These are phyloP conservation scores for Mycena galericulata DNA, from an alignment of 768 basidiomycete species.

Conservation along the genomic window DNA sequence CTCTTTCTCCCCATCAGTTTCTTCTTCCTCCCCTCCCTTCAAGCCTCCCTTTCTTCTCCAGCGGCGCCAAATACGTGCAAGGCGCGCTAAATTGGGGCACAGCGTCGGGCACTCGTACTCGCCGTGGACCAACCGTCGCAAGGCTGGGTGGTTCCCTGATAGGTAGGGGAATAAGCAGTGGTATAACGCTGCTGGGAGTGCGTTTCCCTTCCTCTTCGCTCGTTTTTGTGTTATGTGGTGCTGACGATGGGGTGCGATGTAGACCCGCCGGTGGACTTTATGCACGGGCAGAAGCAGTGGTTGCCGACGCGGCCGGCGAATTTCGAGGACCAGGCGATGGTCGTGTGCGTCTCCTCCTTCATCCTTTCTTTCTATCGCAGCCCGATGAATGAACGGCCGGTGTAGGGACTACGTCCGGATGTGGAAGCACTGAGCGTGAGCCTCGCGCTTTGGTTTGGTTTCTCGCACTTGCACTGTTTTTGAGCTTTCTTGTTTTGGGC, in stretches of 20 bases:
- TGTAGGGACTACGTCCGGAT: conserved; percentile 65
- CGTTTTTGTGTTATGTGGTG: no score
- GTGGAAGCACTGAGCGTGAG: no score
- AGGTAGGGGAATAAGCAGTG: conserved; percentile 84
- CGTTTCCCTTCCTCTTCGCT: no score
- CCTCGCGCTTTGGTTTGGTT: no score
- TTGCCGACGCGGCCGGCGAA: conserved; percentile 78
- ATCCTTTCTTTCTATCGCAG: neutral
- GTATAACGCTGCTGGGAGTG: conserved; percentile 70
- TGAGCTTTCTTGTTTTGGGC: no score
- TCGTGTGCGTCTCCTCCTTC: conserved; percentile 65
- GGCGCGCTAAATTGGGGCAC: conserved; percentile 83
- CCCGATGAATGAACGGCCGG: neutral
- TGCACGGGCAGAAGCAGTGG: conserved; percentile 70
- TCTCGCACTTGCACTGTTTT: no score
- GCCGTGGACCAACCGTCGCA: conserved; percentile 79
- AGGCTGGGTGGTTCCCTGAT: conserved; percentile 90
- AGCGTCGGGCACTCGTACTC: conserved; percentile 77
- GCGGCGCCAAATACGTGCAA: conserved; percentile 75
- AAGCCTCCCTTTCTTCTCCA: conserved; percentile 32
- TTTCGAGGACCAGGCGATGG: conserved; percentile 72
- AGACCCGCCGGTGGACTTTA: conserved; percentile 78
- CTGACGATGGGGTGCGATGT: conserved; percentile 2
- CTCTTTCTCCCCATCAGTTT: neutral
- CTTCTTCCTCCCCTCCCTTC: neutral